Base-by-base conservation (phyloP, 495 filamentous ascomycete genomes). In the Pyrenopolyporus hunteri region DNA sequence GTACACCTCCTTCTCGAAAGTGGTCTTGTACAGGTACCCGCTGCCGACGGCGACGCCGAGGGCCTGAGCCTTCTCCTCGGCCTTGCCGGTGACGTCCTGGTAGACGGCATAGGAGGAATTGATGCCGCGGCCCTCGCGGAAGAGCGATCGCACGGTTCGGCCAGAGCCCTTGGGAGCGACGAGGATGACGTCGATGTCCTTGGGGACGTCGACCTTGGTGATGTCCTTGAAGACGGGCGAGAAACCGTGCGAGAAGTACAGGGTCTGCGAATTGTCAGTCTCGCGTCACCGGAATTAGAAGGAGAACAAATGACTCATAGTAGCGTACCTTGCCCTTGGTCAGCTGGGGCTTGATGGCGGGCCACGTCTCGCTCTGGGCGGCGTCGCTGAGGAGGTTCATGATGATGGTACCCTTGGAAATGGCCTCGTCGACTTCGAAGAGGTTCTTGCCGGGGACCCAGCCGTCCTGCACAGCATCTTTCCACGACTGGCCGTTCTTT, bases 191-290 rank as follows among this genome's bases (percentile, higher is more conserved):
- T 98, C 94, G 68, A 98, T 89, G 78, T 97, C 90, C 50, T 74
- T 83, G 75, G 94, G 94, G 62, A 97, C 89, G 46, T 98, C 93
- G 75, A 98, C 94, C 80, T 97, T 96, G 86, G 94, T 98, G 69
- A 94, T 86, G 77, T 96, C 89, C 83, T 97, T 97, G 91, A 98
- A 98, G 78, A 98, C 93, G 71, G 94, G 94, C 59, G 94, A 98
- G 90, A 98, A 98, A 75, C 94, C 94, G 85, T 98, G 94, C 50
- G 94, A 97, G 87, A 98, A 98, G 87, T 98, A 98, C 70, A 98
- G 89, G 40, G 94, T 98, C 92, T 90, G 29, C 6, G 6, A 52
- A 56, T 35, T 51, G 14, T 28, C 67, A 50, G 74, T 62, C 45
- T 63, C 44, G 19, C 31, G 35, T 26, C 35, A 22, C 8, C 25